Base-by-base conservation (phyloP, 768 basidiomycete genomes). In the Clavulina sp. region DNA sequence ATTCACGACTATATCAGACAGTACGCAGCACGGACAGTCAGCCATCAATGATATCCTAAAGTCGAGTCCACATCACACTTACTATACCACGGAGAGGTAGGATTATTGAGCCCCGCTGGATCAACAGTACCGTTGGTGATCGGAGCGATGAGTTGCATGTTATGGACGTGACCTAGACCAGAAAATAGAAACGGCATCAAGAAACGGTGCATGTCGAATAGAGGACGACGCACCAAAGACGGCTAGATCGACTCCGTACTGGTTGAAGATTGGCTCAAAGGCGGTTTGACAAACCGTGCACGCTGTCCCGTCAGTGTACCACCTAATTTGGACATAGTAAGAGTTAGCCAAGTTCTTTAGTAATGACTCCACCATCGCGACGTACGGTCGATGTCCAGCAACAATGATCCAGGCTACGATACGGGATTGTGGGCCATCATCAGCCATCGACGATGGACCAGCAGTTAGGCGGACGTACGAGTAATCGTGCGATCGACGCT, bases 231-330 rank as follows among this genome's bases (percentile, higher is more conserved):
- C 26, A 46, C 43, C 13, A 38, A 38, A 38, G 36, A 38, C 36
- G 36, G 36, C 36, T 21, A 46, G 26, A 40, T 60, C 59, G 38
- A 62, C 61, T 5, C 49, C 41, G 54, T 60, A 48, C 13, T 63
- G 55, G 34, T 57, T 54, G 50, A 61, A 56, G 28, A 61, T 50
- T 9, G 52, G 6, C 52, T 63, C 62, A 51, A 63, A 63, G 0
- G 62, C 62, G 29, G 13, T 46, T 46, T 46, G 13, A 26, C 43
- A 46, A 13, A 13, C 43, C 26, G 13, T 13, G 43, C 43, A 46
- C 13, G 13, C 26, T 46, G 43, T 9, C 13, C 9, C 26, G 24
- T 13, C 9, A 24, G 24, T 9, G 24, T 46, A 46, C 43, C 43
- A 46, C 13, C 13, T 13, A 13, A 9, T 9, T 13, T 38, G 36